These are phyloP conservation scores for Parietaria judaica DNA, from an alignment of 306 rosid genomes.

Conservation along the genomic window DNA sequence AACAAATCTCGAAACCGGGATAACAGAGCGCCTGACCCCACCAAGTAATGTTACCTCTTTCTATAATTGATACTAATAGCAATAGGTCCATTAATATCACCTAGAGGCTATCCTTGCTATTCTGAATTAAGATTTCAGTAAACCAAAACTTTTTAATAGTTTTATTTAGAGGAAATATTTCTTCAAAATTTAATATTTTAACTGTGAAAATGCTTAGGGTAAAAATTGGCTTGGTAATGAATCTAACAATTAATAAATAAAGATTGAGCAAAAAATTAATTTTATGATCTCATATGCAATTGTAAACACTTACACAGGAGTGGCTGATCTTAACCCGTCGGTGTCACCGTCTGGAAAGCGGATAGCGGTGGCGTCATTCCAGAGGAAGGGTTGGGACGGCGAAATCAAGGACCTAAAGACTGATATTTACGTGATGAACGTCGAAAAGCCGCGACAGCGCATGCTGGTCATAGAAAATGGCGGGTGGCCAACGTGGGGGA, in stretches of 20 bases:
- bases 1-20: not conserved
- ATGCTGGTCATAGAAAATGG: not conserved
- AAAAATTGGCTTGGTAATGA: no score
- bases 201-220: no score
- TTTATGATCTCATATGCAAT: not conserved
- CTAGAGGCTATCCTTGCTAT: not conserved
- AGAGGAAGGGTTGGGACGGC: not conserved
- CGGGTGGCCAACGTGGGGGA: constrained; percentile 3
- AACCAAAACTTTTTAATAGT: no score
- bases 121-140: no score
- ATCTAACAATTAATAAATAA: no score
- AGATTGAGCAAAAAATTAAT: not conserved
- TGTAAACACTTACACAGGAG: not conserved
- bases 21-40: not conserved
- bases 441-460: not conserved
- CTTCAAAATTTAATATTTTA: no score
- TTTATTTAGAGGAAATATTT: no score
- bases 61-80: no score
- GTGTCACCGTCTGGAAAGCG: not conserved
- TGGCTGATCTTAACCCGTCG: not conserved
- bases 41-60: not conserved
- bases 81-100: not conserved
- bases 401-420: not conserved
- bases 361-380: constrained; percentile 4
- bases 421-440: constrained; percentile 1